These are phyloP conservation scores for Wickerhamiella sergipiensis DNA, from an alignment of 805 yeast genomes.

Conservation along the genomic window DNA sequence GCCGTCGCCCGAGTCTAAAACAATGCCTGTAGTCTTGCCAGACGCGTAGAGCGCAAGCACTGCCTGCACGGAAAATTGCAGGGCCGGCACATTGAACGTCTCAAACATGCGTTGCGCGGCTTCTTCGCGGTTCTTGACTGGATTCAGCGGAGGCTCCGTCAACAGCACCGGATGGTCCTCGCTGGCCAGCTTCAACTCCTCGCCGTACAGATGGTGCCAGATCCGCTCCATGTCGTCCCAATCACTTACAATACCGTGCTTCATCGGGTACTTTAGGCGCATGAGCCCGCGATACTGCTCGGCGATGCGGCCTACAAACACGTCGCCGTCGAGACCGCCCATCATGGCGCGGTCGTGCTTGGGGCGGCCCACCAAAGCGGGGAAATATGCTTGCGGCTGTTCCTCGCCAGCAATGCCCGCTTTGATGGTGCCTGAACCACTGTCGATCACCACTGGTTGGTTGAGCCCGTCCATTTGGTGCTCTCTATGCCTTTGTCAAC, in stretches of 20 bases:
- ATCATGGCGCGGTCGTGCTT: conserved; percentile 79
- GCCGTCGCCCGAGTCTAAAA: conserved; percentile 87
- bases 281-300: conserved; percentile 69
- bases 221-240: conserved; percentile 81
- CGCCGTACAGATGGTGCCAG: conserved; percentile 57
- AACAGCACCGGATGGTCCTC: conserved; percentile 81
- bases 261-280: conserved; percentile 54
- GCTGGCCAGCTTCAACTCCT: conserved; percentile 40
- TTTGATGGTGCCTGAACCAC: conserved; percentile 69
- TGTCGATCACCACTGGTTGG: conserved; percentile 68
- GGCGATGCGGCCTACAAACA: conserved; percentile 64
- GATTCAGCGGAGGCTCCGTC: conserved; percentile 84
- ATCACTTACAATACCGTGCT: conserved; percentile 62
- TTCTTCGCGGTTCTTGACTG: conserved; percentile 42
- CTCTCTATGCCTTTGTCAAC: not conserved
- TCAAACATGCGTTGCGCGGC: conserved; percentile 59
- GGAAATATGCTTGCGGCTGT: conserved; percentile 50
- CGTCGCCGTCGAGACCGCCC: conserved; percentile 47
- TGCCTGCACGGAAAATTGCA: conserved; percentile 62
- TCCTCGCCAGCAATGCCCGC: conserved; percentile 93
- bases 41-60: conserved; percentile 74
- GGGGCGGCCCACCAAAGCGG: conserved; percentile 64
- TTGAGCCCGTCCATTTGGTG: conserved; percentile 21
- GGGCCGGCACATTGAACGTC: conserved; percentile 59
- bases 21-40: conserved; percentile 84